A percentile compares a stretch with the other conserved stretches of the same genome.
These are phyloP conservation scores for Apiotrichum gamsii DNA, from an alignment of 1,284 basidiomycete genomes.

Conservation along the genomic window DNA sequence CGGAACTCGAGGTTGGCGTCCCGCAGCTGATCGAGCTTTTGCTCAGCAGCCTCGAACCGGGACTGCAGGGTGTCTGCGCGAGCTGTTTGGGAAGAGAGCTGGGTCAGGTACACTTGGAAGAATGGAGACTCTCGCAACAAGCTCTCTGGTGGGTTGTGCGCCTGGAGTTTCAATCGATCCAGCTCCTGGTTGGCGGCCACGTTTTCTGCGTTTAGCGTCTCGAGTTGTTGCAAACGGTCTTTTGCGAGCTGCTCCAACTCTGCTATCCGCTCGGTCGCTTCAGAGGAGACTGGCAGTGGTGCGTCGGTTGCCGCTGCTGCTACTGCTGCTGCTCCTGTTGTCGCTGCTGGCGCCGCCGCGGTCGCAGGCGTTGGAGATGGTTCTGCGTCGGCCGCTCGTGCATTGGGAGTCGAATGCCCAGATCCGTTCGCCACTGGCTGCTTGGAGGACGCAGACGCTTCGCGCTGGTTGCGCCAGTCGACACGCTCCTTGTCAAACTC, in stretches of 20 bases:
- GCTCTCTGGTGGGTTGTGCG: constrained; percentile 33
- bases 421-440: constrained; percentile 54
- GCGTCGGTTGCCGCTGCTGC: not conserved
- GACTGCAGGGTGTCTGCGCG: constrained; percentile 31
- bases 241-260: constrained; percentile 33
- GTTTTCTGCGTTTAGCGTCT: constrained; percentile 27
- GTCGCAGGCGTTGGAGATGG: not conserved
- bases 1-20: constrained; percentile 37
- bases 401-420: constrained; percentile 52
- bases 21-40: constrained; percentile 33
- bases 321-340: constrained; percentile 2
- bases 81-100: constrained; percentile 27
- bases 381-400: constrained; percentile 6
- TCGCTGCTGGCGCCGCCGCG: not conserved
- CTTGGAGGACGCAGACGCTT: constrained; percentile 16
- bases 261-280: constrained; percentile 23
- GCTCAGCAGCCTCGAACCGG: constrained; percentile 29
- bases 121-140: constrained; percentile 36
- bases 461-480: constrained; percentile 44
- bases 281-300: not conserved
- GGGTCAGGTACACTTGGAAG: constrained; percentile 42
- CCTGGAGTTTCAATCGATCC: constrained; percentile 32
- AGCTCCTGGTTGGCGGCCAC: constrained; percentile 29
- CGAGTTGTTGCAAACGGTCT: constrained; percentile 28
- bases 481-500: constrained; percentile 52